Evolutionary conservation across 345 rosid species (phyloP), one percentile per base, ranked within the genome.

Genomic region (Firmiana major): DNA sequence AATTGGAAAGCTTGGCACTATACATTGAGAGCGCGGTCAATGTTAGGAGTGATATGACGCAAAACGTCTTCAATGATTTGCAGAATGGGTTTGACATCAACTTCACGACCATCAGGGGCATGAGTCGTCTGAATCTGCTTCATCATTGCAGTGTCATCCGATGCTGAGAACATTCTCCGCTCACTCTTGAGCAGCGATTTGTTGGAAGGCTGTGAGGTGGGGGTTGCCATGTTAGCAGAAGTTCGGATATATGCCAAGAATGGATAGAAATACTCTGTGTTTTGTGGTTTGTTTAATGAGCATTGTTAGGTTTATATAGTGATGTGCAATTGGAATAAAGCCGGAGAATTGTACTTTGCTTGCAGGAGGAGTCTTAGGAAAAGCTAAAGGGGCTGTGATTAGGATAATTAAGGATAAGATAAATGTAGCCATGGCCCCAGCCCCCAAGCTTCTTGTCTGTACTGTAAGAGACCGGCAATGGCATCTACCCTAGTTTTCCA

Each of bases 91-190:
- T 43, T 75, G 77, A 80, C 81, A 5, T 86, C 84, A 67, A 88
- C 79, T 22, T 63, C 63, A 7, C 86, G 86, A 12, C 88, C 87
- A 59, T 88, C 91, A 0, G 89, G 91, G 22, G 77, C n/a, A 80
- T 86, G 91, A 31, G 88, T 86, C 19, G 88, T 80, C 71, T 62
- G 82, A 53, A 88, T 78, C 64, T 83, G 87, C 84, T 79, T 86
- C 86, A 83, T 75, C 84, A 81, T 83, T 0, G 83, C 71, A 45
- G 12, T 74, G 48, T 88, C 91, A 48, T 83, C 84, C 2, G 88
- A 72, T 3, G 53, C 59, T 0, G 79, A 43, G 71, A 85, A 81
- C 80, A 80, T 78, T 58, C 83, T 46, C 22, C 78, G 79, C 71
- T 77, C 75, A 7, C 79, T 63, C 36, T 70, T 71, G 9, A 11